Conservation (phyloP, 164 flowering plant species). For the Tetracentron sinense region DNA sequence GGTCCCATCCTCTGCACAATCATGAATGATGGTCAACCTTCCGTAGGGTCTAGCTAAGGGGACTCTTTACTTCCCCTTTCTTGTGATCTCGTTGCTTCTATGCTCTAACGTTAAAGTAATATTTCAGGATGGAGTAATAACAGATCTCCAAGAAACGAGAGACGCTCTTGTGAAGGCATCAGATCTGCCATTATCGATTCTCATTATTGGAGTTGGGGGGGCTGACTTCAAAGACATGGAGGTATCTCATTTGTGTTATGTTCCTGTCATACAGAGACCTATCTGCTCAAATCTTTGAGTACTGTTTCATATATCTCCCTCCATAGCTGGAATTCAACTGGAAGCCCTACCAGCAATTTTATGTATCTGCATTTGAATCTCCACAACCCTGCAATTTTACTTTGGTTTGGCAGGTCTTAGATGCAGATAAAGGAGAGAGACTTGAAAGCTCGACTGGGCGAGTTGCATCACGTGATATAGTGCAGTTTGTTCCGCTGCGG, state of each 20-base stretch:
- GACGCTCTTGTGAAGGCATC: constrained; percentile 78
- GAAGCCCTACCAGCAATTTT: too few relatives aligned
- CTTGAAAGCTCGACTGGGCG: constrained; percentile 67
- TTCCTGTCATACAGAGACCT: too few relatives aligned
- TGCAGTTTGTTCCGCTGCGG: constrained; percentile 77
- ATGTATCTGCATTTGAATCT: not conserved
- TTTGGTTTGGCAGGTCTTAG: constrained; percentile 39
- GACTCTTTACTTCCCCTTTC: too few relatives aligned
- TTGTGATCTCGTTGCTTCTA: not conserved
- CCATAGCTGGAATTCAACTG: not conserved
- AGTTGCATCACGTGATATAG: constrained; percentile 73
- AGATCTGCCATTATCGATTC: constrained; percentile 72
- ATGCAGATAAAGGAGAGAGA: constrained; percentile 62
- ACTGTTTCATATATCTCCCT: too few relatives aligned
- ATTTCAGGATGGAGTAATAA: constrained; percentile 73
- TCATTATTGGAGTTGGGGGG: constrained; percentile 82
- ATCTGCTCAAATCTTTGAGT: too few relatives aligned
- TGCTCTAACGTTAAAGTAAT: constrained; percentile 6
- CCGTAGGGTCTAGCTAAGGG: too few relatives aligned
- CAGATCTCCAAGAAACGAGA: constrained; percentile 82
- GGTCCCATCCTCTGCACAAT: too few relatives aligned
- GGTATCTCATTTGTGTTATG: constrained; percentile 39
- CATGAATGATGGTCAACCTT: too few relatives aligned
- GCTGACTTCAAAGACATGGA: constrained; percentile 86
- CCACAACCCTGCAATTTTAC: not conserved